These are phyloP conservation scores for Polyplosphaeria fusca DNA, from an alignment of 495 filamentous ascomycete genomes.

Conservation along the genomic window DNA sequence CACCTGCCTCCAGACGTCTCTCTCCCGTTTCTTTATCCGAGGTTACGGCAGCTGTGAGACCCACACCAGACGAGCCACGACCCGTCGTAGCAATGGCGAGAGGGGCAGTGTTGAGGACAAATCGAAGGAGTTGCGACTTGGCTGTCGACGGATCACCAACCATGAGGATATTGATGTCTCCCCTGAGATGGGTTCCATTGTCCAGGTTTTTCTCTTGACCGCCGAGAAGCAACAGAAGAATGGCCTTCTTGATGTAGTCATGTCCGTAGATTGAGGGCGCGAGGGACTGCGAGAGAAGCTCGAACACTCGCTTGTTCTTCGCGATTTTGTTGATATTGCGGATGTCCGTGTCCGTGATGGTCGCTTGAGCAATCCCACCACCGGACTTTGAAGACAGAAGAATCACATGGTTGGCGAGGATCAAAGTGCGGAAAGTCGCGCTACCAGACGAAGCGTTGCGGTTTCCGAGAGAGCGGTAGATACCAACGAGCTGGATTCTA, in stretches of 20 bases:
- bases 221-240: constrained; percentile 93
- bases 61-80: constrained; percentile 94
- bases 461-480: constrained; percentile 90
- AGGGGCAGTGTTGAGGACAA: constrained; percentile 95
- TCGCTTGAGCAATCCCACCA: constrained; percentile 85
- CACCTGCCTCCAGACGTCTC: constrained; percentile 89
- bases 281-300: constrained; percentile 88
- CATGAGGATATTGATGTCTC: constrained; percentile 99
- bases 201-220: constrained; percentile 99
- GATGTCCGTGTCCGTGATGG: constrained; percentile 96
- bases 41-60: constrained; percentile 96
- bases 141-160: constrained; percentile 98
- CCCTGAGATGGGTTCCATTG: constrained; percentile 95
- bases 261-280: constrained; percentile 98
- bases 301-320: constrained; percentile 93
- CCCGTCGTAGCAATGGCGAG: constrained; percentile 97
- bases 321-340: constrained; percentile 97
- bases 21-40: constrained; percentile 97
- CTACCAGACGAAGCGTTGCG: constrained; percentile 82
- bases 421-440: constrained; percentile 86
- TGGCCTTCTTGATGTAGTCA: constrained; percentile 97
- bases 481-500: constrained; percentile 91
- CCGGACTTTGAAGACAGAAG: constrained; percentile 93
- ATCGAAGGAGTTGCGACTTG: constrained; percentile 95
- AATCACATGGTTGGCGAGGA: constrained; percentile 93